Evolutionary conservation across 148 eudicot genomes (phyloP), one percentile per base, ranked within the genome.

Genomic region (Amaranthus cruentus): DNA sequence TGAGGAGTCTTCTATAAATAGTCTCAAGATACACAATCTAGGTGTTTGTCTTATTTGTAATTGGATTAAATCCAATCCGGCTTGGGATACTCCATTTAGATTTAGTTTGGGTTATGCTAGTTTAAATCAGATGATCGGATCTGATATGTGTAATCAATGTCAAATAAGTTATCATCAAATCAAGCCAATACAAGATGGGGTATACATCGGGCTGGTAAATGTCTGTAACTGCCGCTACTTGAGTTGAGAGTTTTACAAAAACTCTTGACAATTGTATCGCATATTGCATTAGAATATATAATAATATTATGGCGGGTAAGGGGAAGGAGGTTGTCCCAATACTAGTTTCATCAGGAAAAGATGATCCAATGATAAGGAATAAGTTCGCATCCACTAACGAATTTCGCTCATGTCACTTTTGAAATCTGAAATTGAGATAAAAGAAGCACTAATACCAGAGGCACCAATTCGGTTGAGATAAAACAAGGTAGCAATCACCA

Each of bases 401-500:
- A 44, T 5, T 46, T 14, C n/a, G 14, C 47, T 46, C 21, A 6
- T 13, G 18, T 12, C 9, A 64, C 46, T 13, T 64, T 48, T 47
- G 12, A 47, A 14, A 65, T 66, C 55, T 18, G 13, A 62, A 53
- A 46, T 66, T 66, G 10, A 68, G 62, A 72, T 55, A 61, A 71
- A 60, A 44, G 59, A 68, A 69, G 50, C 59, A 55, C n/a, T 9
- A 66, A 73, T 91, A 93, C 98, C 98, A 73, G 91, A 93, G 73
- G 90, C 90, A 71, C 96, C 98, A 71, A 91, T 89, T 76, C 96
- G 89, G 68, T 86, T 87, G 44, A 85, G 77, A 84, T 87, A 91
- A 61, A 93, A 85, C 87, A 93, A 85, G 64, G 96, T 93, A 73
- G 98, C 98, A 78, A 93, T 89, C 89, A 93, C 98, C 98, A 93